Percentiles rank a stretch among this genome's conserved stretches.
These are phyloP conservation scores for Hordeum marinum DNA, from an alignment of 176 grass and related monocot genomes.

Conservation along the genomic window DNA sequence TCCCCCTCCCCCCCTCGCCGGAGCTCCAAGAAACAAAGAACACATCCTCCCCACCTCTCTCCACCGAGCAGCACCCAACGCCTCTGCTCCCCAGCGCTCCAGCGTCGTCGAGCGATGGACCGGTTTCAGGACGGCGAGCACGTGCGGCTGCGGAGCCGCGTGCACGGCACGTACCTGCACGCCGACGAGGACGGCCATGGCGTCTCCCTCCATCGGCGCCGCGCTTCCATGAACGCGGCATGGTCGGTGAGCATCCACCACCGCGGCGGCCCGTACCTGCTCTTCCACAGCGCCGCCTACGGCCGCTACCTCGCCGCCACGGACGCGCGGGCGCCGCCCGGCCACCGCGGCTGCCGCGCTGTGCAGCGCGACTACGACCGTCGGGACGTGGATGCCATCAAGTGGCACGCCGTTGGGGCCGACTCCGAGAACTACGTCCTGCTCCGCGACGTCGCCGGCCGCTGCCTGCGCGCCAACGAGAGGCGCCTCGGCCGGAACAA, in stretches of 20 bases:
- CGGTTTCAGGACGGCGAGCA: neutral
- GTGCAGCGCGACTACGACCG: neutral
- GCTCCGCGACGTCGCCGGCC: neutral
- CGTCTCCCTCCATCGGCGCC: neutral
- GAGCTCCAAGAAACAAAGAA: neutral
- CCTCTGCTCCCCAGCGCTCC: neutral
- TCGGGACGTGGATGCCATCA: neutral
- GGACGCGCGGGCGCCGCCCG: neutral
- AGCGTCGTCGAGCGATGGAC: neutral
- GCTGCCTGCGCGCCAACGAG: neutral
- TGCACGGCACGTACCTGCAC: neutral
- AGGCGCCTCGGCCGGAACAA: too few species aligned
- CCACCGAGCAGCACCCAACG: neutral
- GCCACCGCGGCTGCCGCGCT: neutral
- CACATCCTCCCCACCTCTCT: too few species aligned
- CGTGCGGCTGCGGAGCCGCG: neutral
- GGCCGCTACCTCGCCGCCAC: neutral
- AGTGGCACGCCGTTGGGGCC: neutral
- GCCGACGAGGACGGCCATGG: neutral
- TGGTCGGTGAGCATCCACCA: neutral
- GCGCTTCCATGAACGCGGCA: neutral
- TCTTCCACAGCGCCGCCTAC: neutral
- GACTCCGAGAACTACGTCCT: neutral
- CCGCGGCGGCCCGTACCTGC: neutral
- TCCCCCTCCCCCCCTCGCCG: neutral